A percentile compares a stretch with the other conserved stretches of the same genome.
Evolutionary conservation across 768 basidiomycete species (phyloP).

Genomic region (Hericium coralloides): DNA sequence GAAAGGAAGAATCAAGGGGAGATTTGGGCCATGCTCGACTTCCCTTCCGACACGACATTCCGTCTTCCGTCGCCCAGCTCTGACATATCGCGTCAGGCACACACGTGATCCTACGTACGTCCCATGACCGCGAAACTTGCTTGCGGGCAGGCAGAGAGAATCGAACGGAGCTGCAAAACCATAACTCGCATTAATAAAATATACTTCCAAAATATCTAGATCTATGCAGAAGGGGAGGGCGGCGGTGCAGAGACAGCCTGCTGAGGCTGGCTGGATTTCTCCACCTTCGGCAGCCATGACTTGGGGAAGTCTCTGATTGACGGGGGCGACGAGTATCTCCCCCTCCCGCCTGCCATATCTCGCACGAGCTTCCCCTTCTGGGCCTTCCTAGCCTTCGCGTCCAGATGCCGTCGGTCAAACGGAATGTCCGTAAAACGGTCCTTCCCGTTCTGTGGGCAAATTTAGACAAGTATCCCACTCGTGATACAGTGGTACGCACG

Average conservation of each 20-base stretch:
- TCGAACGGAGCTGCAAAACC: neutral
- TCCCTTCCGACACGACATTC: too few species aligned
- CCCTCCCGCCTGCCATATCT: constrained; percentile 10
- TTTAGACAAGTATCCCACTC: neutral
- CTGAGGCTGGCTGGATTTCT: neutral
- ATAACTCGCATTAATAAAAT: neutral
- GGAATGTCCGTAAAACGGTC: constrained; percentile 58
- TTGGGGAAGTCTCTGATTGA: constrained; percentile 15
- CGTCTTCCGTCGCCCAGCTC: neutral
- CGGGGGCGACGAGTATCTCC: constrained; percentile 11
- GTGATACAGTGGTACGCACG: constrained; percentile 39
- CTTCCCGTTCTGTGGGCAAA: constrained; percentile 26
- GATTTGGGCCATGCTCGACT: too few species aligned
- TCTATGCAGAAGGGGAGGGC: neutral
- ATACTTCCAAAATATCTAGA: neutral
- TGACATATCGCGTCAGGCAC: neutral
- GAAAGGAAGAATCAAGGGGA: neutral
- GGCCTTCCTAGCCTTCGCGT: constrained; percentile 62
- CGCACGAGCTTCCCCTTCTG: constrained; percentile 48
- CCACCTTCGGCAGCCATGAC: constrained; percentile 11
- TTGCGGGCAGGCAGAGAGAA: neutral
- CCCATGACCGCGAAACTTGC: too few species aligned
- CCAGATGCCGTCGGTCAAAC: constrained; percentile 73
- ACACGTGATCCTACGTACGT: neutral
- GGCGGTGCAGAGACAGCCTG: neutral